Conservation (phyloP, 2,329 filamentous ascomycete genomes). For the Colletotrichum viniferum region DNA sequence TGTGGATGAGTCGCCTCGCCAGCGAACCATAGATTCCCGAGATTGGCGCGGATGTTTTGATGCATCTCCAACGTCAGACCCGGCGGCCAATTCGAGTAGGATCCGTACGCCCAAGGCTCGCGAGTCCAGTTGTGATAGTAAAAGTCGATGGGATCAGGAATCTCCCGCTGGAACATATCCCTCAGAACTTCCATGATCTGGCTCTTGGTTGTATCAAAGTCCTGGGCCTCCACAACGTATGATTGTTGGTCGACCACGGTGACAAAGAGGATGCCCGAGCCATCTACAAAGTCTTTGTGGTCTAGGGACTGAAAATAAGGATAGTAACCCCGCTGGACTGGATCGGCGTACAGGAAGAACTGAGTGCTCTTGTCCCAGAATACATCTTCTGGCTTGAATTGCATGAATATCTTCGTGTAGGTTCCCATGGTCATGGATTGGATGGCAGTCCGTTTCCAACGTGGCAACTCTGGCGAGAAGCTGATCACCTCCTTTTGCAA, state of each 20-base stretch:
- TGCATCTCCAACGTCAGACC: conserved; percentile 68
- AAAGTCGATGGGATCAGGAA: conserved; percentile 66
- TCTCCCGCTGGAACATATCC: conserved; percentile 60
- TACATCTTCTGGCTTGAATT: conserved; percentile 61
- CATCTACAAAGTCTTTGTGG: conserved; percentile 60
- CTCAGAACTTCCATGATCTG: conserved; percentile 63
- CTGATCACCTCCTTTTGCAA: conserved; percentile 64
- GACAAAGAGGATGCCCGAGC: conserved; percentile 68
- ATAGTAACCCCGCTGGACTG: conserved; percentile 44
- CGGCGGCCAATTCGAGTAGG: conserved; percentile 71
- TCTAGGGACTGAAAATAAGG: conserved; percentile 70
- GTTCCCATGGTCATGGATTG: conserved; percentile 71
- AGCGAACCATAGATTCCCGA: conserved; percentile 66
- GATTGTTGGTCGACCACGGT: conserved; percentile 63
- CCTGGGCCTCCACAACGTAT: conserved; percentile 63
- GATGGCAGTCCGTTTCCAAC: conserved; percentile 69
- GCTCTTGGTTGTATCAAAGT: conserved; percentile 59
- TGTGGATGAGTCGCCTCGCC: conserved; percentile 67
- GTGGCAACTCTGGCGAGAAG: conserved; percentile 63
- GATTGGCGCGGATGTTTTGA: conserved; percentile 70
- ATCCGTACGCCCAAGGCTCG: conserved; percentile 55
- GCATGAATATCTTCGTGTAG: conserved; percentile 76
- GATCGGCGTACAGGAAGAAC: conserved; percentile 51
- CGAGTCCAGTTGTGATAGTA: conserved; percentile 64
- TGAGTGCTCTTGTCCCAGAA: conserved; percentile 62